phyloP scores from a whole-genome alignment of 2,329 filamentous ascomycete genomes.

The Ophiostoma perfectum region DNA sequence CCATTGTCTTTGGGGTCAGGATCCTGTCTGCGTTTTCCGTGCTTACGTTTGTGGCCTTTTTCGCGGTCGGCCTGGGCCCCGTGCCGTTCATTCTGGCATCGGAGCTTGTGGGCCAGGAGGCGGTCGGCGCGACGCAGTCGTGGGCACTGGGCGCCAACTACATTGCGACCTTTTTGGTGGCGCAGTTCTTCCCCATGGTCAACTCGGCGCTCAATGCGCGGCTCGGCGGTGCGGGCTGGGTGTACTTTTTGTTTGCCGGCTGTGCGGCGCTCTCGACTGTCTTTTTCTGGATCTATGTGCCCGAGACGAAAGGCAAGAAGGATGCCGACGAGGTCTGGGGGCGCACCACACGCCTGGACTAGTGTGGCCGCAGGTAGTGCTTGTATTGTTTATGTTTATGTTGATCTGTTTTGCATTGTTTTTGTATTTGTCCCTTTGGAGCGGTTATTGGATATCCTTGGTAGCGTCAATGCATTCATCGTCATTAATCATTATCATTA shows the following conservation, averaged over 20 bases:
- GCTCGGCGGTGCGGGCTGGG: constrained; percentile 67
- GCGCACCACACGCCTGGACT: constrained; percentile 52
- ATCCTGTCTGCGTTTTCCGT: constrained; percentile 75
- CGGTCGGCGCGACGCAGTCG: constrained; percentile 84
- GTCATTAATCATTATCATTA: not conserved
- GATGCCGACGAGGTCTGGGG: constrained; percentile 91
- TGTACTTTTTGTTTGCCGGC: constrained; percentile 86
- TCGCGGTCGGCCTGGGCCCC: constrained; percentile 84
- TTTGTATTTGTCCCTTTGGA: not conserved
- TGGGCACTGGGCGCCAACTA: constrained; percentile 86
- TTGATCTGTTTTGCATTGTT: not conserved
- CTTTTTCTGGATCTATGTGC: constrained; percentile 71
- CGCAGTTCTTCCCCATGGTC: constrained; percentile 88
- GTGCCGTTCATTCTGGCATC: constrained; percentile 92
- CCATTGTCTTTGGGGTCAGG: constrained; percentile 68
- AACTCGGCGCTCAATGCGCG: constrained; percentile 63
- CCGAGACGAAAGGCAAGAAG: constrained; percentile 82
- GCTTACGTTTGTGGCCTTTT: constrained; percentile 79
- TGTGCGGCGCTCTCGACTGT: constrained; percentile 62
- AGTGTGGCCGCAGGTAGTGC: constrained; percentile 21
- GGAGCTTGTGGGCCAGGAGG: constrained; percentile 84
- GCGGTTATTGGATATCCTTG: not conserved
- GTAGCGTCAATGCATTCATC: not conserved
- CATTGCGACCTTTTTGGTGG: constrained; percentile 83
- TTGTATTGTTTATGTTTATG: not conserved